Evolutionary conservation across 2,329 filamentous ascomycete genomes (phyloP), one percentile per base, ranked within the genome.

Genomic region (Gnomoniopsis smithogilvyi): DNA sequence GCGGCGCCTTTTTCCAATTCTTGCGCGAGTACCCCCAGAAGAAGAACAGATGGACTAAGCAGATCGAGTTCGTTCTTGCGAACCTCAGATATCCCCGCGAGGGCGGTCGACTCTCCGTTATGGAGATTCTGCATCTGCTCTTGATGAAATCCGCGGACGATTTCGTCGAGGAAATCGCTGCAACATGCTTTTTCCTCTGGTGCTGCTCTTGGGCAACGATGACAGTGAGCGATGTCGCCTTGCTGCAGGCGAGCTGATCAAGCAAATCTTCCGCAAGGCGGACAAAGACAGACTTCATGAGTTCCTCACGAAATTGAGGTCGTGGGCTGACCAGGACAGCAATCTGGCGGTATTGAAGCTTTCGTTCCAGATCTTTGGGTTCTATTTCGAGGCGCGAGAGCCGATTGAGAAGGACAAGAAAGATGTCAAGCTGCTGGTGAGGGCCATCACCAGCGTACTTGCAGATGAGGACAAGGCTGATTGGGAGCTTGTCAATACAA

Each of bases 1-100:
- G 95, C 58, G 92, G 92, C 21, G 89, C 92, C 15, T 99, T 96
- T 73, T 89, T 96, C 72, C 92, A 97, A 65, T 99, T 99, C 75
- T 78, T 99, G 58, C 86, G 93, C 64, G 92, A 97, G 56, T 99
- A 97, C 69, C 94, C 95, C 0, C 95, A 98, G 71, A 92, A 90
- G 67, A 93, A 92, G 73, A 90, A 87, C 63, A 84, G 95, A 15
- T 96, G 95, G 87, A 83, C 85, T 43, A 96, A 96, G 71, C 94
- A 98, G 70, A 82, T 97, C 53, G 86, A 83, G 58, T 99, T 98
- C 70, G 80, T 99, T 51, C 84, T 96, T 52, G 90, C 91, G 67
- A 99, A 99, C 68, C 79, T 99, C 64, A 88, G 94, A 61, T 99
- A 97, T 71, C 86, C 94, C 47, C 87, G 96, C 67, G 87, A 92